phyloP scores from a whole-genome alignment of 306 rosid genomes.

The Quercus suber region DNA sequence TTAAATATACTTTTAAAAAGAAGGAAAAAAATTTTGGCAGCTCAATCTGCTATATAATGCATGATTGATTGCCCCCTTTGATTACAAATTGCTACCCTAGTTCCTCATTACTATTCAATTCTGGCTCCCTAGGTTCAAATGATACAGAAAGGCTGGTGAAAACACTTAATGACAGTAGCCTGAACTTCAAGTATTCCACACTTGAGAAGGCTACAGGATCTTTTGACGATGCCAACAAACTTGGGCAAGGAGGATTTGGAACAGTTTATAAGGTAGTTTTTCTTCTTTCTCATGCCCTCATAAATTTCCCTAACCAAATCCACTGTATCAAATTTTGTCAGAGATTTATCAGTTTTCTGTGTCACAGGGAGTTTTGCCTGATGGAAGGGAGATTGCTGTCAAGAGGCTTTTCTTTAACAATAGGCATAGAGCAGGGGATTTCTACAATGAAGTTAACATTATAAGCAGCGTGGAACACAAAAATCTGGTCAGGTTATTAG shows the following conservation, averaged over 20 bases:
- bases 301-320: constrained; percentile 2
- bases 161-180: constrained; percentile 63
- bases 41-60: too few species aligned
- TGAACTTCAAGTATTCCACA: constrained; percentile 85
- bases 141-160: constrained; percentile 63
- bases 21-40: too few species aligned
- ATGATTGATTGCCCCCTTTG: too few species aligned
- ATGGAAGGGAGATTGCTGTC: constrained; percentile 93
- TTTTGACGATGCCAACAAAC: constrained; percentile 59
- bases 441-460: constrained; percentile 86
- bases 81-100: too few species aligned
- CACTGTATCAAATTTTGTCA: constrained; percentile 5
- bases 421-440: constrained; percentile 79
- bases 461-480: constrained; percentile 84
- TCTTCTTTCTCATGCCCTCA: constrained; percentile 13
- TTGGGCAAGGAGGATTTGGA: constrained; percentile 97
- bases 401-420: constrained; percentile 85
- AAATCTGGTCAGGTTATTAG: constrained; percentile 73
- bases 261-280: constrained; percentile 75
- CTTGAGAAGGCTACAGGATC: constrained; percentile 82
- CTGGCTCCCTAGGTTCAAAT: constrained; percentile 50
- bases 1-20: too few species aligned
- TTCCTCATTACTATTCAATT: too few species aligned
- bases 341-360: not conserved
- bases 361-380: constrained; percentile 62